Percentiles rank a stretch among this genome's conserved stretches.
Evolutionary conservation across 192 early-diverging fungal genomes (phyloP).

Genomic region (Coemansia sp.): DNA sequence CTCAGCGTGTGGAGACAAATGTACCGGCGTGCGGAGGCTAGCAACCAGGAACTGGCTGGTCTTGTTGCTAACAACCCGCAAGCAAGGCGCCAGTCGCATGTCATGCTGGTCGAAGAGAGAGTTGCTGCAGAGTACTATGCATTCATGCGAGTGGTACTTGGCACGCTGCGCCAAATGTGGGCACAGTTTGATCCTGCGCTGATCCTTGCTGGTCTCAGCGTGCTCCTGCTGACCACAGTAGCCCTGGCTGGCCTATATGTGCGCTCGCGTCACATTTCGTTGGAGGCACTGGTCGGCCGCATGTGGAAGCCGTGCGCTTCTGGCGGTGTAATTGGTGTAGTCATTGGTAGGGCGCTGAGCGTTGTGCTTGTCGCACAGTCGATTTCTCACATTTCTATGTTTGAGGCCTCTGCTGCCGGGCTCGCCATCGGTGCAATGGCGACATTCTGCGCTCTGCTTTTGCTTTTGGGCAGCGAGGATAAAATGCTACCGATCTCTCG

Average conservation of each 20-base stretch:
- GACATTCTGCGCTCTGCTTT: constrained; percentile 13
- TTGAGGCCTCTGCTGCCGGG: constrained; percentile 25
- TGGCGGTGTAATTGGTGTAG: constrained; percentile 6
- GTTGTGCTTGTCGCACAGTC: not conserved
- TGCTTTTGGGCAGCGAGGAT: constrained; percentile 7
- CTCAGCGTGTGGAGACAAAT: constrained; percentile 30
- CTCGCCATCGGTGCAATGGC: not conserved
- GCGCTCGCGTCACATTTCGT: constrained; percentile 1
- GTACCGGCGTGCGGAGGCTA: constrained; percentile 28
- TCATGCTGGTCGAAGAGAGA: constrained; percentile 23
- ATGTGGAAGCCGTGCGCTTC: constrained; percentile 2
- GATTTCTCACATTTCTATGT: constrained; percentile 5
- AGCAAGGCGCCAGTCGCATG: not conserved
- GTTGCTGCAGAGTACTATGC: constrained; percentile 40
- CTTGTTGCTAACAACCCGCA: not conserved
- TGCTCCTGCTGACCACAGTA: constrained; percentile 37
- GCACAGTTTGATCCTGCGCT: constrained; percentile 83
- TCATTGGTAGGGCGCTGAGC: constrained; percentile 14
- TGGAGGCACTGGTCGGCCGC: constrained; percentile 4
- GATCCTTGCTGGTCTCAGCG: constrained; percentile 68
- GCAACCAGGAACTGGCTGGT: constrained; percentile 22
- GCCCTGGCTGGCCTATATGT: constrained; percentile 9
- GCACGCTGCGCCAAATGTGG: constrained; percentile 80
- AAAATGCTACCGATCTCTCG: constrained; percentile 56
- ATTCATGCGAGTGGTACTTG: constrained; percentile 64